Evolutionary conservation across 2,329 filamentous ascomycete genomes (phyloP), one percentile per base, ranked within the genome.

Genomic region (Zymoseptoria passerinii): DNA sequence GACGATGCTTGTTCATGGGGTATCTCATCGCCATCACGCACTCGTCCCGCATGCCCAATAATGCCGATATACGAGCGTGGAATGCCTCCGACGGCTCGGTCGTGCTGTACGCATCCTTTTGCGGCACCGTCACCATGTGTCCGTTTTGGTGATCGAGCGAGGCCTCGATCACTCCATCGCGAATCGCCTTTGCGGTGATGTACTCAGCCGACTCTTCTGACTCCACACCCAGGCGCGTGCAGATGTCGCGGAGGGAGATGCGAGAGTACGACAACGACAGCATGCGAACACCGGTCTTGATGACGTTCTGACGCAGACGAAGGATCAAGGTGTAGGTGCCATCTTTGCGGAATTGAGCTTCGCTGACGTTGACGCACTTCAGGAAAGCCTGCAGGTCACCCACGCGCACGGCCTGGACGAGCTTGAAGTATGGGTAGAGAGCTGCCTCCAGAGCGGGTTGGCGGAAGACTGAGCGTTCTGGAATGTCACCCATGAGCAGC

Each of bases 1-100:
- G 81, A 18, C 94, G 85, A 76, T 99, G 94, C 76, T 97, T 94
- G 79, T 99, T 96, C 92, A 97, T 97, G 2, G 94, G 94, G 77
- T 97, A 99, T 57, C 94, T 86, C 94, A 99, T 99, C 27, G 94
- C 92, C 89, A 96, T 97, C 70, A 99, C 92, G 71, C 92, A 97
- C 79, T 99, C 94, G 69, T 99, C 94, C 71, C 97, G 92, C 63
- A 99, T 83, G 58, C 87, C 84, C 68, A 99, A 81, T 74, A 94
- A 96, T 50, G 94, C 94, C 66, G 85, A 83, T 68, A 99, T 97
- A 70, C 94, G 90, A 72, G 96, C 92, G 74, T 99, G 92, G 82
- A 99, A 99, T 1, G 90, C 92, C 80, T 99, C 92, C 54, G 90
- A 92, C 0, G 94, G 94, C 76, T 99, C 94, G 63, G 90, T 84